Conservation (phyloP, 805 yeast genomes). For the Sungouiozyma ichnusensis region DNA sequence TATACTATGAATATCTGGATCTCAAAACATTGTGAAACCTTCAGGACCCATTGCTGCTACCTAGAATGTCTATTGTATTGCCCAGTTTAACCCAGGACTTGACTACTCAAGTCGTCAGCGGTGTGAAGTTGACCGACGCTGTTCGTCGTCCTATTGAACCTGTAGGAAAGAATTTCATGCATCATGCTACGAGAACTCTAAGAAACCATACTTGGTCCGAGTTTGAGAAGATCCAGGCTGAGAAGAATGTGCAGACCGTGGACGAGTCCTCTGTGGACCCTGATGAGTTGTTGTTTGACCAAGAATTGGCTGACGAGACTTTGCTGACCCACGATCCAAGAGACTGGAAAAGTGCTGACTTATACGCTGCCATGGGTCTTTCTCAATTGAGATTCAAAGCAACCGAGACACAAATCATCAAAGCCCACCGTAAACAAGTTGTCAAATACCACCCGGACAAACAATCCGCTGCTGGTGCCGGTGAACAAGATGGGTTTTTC, state of each 20-base stretch:
- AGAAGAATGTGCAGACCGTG: constrained; percentile 61
- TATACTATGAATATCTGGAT: too few relatives aligned
- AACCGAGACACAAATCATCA: constrained; percentile 83
- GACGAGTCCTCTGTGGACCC: constrained; percentile 53
- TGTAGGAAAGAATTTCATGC: constrained; percentile 89
- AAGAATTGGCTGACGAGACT: constrained; percentile 63
- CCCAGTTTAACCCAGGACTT: constrained; percentile 48
- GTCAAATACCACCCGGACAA: constrained; percentile 97
- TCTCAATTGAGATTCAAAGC: constrained; percentile 86
- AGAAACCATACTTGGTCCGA: constrained; percentile 99
- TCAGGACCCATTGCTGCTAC: neutral
- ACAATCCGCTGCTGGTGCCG: constrained; percentile 78
- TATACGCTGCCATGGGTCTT: constrained; percentile 91
- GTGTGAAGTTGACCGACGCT: constrained; percentile 44
- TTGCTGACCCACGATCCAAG: constrained; percentile 86
- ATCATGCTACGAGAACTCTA: constrained; percentile 91
- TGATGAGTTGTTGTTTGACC: constrained; percentile 39
- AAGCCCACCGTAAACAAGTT: constrained; percentile 95
- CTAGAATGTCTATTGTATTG: constrained; percentile 20
- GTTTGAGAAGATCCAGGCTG: constrained; percentile 88
- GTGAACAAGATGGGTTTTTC: constrained; percentile 92
- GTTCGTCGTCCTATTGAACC: constrained; percentile 85
- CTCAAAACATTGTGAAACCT: too few relatives aligned
- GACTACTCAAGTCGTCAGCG: constrained; percentile 41
- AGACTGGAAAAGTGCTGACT: constrained; percentile 95